Conservation (phyloP, 2,329 filamentous ascomycete genomes). For the Xenosphaeropsis pyriputrescens region DNA sequence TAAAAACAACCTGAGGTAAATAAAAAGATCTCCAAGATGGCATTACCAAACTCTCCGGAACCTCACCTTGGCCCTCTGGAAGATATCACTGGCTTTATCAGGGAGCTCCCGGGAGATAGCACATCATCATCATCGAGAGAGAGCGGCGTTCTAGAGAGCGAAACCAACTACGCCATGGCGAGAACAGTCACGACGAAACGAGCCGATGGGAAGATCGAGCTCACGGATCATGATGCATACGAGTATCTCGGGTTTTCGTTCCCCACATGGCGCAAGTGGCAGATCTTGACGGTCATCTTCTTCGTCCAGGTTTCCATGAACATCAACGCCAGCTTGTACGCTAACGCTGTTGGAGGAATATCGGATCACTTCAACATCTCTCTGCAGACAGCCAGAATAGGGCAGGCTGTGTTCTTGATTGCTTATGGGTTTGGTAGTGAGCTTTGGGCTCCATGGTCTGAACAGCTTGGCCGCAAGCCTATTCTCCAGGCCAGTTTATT, state of each 20-base stretch:
- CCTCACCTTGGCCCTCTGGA: no score
- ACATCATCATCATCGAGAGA: no score
- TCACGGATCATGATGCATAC: constrained; percentile 46
- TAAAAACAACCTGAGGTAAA: no score
- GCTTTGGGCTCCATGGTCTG: constrained; percentile 77
- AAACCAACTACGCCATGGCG: no score
- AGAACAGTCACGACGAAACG: no score
- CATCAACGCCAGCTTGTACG: constrained; percentile 64
- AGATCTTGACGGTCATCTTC: constrained; percentile 58
- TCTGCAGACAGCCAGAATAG: constrained; percentile 52
- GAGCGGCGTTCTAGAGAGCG: no score
- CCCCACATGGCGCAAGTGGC: constrained; percentile 52
- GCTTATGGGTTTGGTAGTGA: constrained; percentile 78
- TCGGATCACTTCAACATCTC: constrained; percentile 53
- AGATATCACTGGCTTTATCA: no score
- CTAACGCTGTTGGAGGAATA: constrained; percentile 52
- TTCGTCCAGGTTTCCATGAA: constrained; percentile 65
- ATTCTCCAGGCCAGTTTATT: constrained; percentile 60
- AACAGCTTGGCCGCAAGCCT: constrained; percentile 66
- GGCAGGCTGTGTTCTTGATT: constrained; percentile 67
- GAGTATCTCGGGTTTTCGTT: constrained; percentile 50
- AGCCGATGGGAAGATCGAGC: constrained; percentile 15
- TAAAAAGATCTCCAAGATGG: no score
- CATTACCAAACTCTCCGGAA: no score
- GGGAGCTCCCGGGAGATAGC: no score